Conservation (phyloP, 805 yeast species). For the Pichia cephalocereana region DNA sequence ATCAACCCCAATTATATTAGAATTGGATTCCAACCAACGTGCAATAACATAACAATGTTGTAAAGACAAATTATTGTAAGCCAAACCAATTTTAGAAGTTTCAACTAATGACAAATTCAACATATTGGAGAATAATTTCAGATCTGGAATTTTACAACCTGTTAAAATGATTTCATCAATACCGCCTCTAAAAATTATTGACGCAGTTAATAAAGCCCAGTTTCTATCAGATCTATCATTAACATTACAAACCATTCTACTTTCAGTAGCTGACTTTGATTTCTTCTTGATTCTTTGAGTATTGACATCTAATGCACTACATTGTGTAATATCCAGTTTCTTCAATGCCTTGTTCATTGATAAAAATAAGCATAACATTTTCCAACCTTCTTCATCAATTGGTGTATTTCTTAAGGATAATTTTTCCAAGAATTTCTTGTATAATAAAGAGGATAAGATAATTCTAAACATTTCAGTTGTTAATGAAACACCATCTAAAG, state of each 20-base stretch:
- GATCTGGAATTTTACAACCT: conserved; percentile 59
- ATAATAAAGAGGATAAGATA: conserved; percentile 59
- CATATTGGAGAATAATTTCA: conserved; percentile 44
- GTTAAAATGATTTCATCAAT: conserved; percentile 72
- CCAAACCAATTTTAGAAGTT: conserved; percentile 65
- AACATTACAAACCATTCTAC: conserved; percentile 36
- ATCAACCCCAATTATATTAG: conserved; percentile 60
- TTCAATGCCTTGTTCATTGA: conserved; percentile 49
- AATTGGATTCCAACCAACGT: conserved; percentile 44
- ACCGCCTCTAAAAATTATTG: conserved; percentile 60
- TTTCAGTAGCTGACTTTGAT: conserved; percentile 10
- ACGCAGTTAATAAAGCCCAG: conserved; percentile 70
- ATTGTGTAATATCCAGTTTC: conserved; percentile 65
- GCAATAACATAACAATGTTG: conserved; percentile 51
- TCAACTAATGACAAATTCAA: conserved; percentile 47
- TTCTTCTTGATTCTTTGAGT: conserved; percentile 31
- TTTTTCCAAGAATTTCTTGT: conserved; percentile 59
- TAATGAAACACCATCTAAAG: conserved; percentile 71
- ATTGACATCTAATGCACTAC: conserved; percentile 39
- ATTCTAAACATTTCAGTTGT: conserved; percentile 70
- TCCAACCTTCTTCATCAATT: conserved; percentile 69
- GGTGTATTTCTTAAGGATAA: conserved; percentile 72
- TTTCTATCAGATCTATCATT: conserved; percentile 67
- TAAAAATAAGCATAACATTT: conserved; percentile 64
- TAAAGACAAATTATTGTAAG: conserved; percentile 55